These are phyloP conservation scores for Trifolium fragiferum DNA, from an alignment of 306 rosid species.

Conservation along the genomic window DNA sequence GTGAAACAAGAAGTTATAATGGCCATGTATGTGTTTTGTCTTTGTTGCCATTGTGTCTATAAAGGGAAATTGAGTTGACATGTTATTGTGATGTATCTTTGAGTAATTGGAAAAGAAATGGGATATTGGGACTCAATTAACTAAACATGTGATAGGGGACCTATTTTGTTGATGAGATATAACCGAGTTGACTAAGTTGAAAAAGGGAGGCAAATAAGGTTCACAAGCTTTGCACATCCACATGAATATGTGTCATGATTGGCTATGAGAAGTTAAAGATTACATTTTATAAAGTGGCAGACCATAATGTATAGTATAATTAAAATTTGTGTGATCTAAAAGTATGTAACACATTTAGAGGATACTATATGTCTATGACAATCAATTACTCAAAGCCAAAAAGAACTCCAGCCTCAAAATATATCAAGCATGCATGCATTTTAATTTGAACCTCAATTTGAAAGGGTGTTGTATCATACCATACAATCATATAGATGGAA, in stretches of 20 bases:
- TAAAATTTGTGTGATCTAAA: slow-evolving; percentile 18
- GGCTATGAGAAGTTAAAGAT: slow-evolving; percentile 41
- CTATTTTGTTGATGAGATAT: slow-evolving; percentile 27
- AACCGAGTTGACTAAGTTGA: slow-evolving; percentile 4
- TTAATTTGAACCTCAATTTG: slow-evolving; percentile 12
- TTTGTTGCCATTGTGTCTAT: not conserved
- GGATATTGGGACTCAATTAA: not conserved
- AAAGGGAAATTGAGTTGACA: slow-evolving; percentile 1
- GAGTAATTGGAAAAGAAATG: slow-evolving; percentile 28
- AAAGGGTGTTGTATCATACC: slow-evolving; percentile 10
- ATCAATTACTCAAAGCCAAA: slow-evolving; percentile 10
- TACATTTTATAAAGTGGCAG: slow-evolving; percentile 42
- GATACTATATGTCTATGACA: slow-evolving; percentile 24
- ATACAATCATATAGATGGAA: not conserved
- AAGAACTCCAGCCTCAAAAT: not conserved
- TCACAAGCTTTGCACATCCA: slow-evolving; percentile 41
- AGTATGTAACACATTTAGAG: slow-evolving; percentile 14
- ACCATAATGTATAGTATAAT: slow-evolving; percentile 1
- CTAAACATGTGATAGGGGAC: slow-evolving; percentile 26
- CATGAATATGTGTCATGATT: slow-evolving; percentile 35
- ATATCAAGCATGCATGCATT: slow-evolving; percentile 29
- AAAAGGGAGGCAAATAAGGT: slow-evolving; percentile 18
- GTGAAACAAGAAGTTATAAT: slow-evolving; percentile 17
- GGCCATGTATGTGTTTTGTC: slow-evolving; percentile 28
- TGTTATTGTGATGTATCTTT: not conserved